Evolutionary conservation across 192 early-diverging fungal genomes (phyloP).

Genomic region (Obelidium mucronatum): DNA sequence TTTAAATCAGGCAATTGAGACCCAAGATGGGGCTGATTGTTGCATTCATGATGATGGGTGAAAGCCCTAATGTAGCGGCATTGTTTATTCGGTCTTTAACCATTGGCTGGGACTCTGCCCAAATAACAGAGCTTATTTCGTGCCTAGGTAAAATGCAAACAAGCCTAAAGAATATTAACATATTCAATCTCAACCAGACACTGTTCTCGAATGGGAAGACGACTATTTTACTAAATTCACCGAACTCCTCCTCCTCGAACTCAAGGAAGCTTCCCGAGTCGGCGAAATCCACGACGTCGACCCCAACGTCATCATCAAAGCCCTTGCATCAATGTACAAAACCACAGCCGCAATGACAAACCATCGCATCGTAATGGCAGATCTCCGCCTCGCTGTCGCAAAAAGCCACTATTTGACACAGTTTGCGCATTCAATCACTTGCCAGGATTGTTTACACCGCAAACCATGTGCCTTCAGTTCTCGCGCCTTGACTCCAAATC

Average conservation of each 20-base stretch:
- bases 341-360: slow-evolving; percentile 27
- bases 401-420: slow-evolving; percentile 33
- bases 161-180: background rate
- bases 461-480: background rate
- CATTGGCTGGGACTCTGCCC: slow-evolving; percentile 16
- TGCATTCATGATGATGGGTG: slow-evolving; percentile 46
- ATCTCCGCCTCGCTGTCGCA: slow-evolving; percentile 35
- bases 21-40: slow-evolving; percentile 45
- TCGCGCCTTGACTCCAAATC: background rate
- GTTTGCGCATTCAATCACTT: slow-evolving; percentile 27
- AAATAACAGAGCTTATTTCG: slow-evolving; percentile 34
- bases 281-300: slow-evolving; percentile 23
- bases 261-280: slow-evolving; percentile 15
- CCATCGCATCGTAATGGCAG: slow-evolving; percentile 38
- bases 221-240: slow-evolving; percentile 36
- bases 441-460: slow-evolving; percentile 15
- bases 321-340: slow-evolving; percentile 38
- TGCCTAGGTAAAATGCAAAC: slow-evolving; percentile 11
- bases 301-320: slow-evolving; percentile 18
- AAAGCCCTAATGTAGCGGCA: slow-evolving; percentile 33
- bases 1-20: background rate
- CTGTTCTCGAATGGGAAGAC: slow-evolving; percentile 40
- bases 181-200: slow-evolving; percentile 17
- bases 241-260: slow-evolving; percentile 21
- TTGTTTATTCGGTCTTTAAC: slow-evolving; percentile 43